Percentiles rank a stretch among this genome's conserved stretches.
Evolutionary conservation across 805 yeast species (phyloP).

Genomic region (Candida tibetensis): DNA sequence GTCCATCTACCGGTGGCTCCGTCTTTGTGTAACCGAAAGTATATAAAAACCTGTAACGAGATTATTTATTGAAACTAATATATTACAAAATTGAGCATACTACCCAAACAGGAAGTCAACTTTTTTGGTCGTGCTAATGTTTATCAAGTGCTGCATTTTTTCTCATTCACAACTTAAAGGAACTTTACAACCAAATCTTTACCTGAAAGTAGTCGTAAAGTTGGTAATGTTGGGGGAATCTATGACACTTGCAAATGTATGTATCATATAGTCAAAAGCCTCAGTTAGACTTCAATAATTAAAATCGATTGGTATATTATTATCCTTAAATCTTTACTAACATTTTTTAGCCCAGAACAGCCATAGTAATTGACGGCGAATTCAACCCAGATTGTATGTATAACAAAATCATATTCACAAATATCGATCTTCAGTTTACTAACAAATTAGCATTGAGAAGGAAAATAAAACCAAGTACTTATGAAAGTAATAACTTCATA

Average conservation of each 20-base stretch:
- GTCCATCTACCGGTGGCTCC: conserved; percentile 16
- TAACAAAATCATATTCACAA: not conserved
- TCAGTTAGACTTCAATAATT: no score
- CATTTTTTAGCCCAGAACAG: not conserved
- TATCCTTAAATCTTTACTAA: no score
- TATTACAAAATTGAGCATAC: no score
- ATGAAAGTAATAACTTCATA: not conserved
- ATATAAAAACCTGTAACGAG: no score
- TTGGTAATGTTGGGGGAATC: not conserved
- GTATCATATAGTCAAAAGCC: no score
- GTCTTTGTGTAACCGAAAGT: conserved; percentile 13
- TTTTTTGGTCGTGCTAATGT: not conserved
- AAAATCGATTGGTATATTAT: no score
- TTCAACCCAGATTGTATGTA: conserved; percentile 10
- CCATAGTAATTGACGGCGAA: not conserved
- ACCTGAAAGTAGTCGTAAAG: not conserved
- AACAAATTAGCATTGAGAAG: conserved; percentile 14
- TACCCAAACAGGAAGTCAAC: no score
- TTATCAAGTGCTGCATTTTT: not conserved
- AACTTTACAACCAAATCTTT: not conserved
- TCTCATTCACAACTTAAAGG: not conserved
- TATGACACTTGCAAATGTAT: not conserved
- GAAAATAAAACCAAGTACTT: conserved; percentile 9
- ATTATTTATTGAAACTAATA: no score
- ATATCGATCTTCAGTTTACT: conserved; percentile 4